A percentile compares a stretch with the other conserved stretches of the same genome.
phyloP scores from a whole-genome alignment of 2,329 filamentous ascomycete species.

The Ophiocordyceps sinensis region DNA sequence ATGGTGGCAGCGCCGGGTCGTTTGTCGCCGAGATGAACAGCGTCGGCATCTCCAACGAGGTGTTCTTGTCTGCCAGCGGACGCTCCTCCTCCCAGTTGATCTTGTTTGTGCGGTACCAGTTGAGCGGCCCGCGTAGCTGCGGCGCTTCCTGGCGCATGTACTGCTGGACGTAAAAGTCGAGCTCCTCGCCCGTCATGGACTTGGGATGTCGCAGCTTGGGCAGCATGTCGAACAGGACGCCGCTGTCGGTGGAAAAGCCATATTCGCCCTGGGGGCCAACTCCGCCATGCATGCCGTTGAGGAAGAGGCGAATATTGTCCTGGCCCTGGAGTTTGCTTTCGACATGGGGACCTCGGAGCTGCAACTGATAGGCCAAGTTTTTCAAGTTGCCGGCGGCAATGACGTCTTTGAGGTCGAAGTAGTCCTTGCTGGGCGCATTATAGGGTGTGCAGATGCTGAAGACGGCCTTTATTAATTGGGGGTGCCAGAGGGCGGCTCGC shows the following conservation, averaged over 20 bases:
- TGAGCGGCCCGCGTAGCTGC: conserved; percentile 65
- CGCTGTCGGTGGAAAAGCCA: conserved; percentile 43
- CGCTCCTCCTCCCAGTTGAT: conserved; percentile 67
- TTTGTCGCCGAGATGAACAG: conserved; percentile 60
- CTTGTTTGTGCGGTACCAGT: conserved; percentile 71
- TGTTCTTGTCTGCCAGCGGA: conserved; percentile 39
- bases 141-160: conserved; percentile 40
- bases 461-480: conserved; percentile 55
- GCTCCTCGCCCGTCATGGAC: conserved; percentile 53
- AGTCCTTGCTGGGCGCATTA: conserved; percentile 34
- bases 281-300: conserved; percentile 60
- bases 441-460: conserved; percentile 77
- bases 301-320: conserved; percentile 51
- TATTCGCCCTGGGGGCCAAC: conserved; percentile 36
- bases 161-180: conserved; percentile 63
- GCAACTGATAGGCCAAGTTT: conserved; percentile 74
- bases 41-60: conserved; percentile 45
- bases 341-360: conserved; percentile 55
- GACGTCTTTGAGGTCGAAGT: conserved; percentile 42
- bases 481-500: conserved; percentile 59
- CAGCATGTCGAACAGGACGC: conserved; percentile 46
- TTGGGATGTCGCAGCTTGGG: conserved; percentile 32
- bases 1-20: conserved; percentile 59
- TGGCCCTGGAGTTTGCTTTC: conserved; percentile 42
- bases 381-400: conserved; percentile 39